Base-by-base conservation (phyloP, 2,329 filamentous ascomycete species). In the Ophiostoma piceae region DNA sequence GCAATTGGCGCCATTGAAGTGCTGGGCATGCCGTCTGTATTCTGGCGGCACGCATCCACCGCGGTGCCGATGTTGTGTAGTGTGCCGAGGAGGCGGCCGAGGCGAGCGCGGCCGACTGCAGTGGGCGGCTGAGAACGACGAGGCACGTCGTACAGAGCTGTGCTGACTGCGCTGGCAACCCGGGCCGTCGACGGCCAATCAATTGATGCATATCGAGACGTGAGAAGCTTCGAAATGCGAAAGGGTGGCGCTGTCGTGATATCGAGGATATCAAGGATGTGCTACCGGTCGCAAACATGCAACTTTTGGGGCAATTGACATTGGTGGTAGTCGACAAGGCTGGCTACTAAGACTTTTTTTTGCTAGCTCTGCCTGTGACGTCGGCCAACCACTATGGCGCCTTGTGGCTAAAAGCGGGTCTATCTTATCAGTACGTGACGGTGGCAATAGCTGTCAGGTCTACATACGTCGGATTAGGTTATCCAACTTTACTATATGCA, bases 101-200 rank as follows among this genome's bases (percentile, higher is more conserved):
- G 22, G 22, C 26, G 9, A 26, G 51, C 4, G 39, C n/a, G 22
- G 51, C 9, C 60, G 66, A n/a, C 22, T 43, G 14, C 37, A 26
- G 19, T n/a, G 47, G 35, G 37, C 26, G 22, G n/a, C 62, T 29
- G 7, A 47, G 57, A 12, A 43, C 69, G 14, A n/a, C 35, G 19
- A 60, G 62, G 22, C 69, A 70, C 0, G 35, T 19, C 37, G 67
- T 68, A 37, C 69, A 70, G 22, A 70, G n/a, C 16, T 70, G 69
- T 12, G 62, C 60, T 37, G 67, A 19, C 60, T 51, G 67, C 3
- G 26, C 43, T 19, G 37, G 37, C 37, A 66, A 43, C 41, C 69
- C 47, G 6, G 64, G 67, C 67, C 69, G 47, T 41, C 26, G 39
- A 29, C 67, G 60, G 22, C 67, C 60, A 29, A 65, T 65, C 35